Evolutionary conservation across 805 yeast genomes (phyloP).

Genomic region (Teunomyces gatunensis): DNA sequence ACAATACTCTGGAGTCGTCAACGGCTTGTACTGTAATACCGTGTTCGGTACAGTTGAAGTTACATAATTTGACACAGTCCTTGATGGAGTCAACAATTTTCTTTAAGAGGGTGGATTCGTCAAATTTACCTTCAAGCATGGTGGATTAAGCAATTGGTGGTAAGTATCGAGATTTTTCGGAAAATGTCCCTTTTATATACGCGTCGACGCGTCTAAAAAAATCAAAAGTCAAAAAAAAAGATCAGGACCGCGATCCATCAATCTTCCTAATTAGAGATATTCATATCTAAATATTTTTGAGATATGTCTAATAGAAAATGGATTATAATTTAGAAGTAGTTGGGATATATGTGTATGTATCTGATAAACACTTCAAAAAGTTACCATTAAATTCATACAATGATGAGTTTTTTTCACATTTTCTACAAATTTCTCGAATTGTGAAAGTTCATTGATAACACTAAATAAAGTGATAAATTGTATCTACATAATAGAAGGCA

Average conservation of each 20-base stretch:
- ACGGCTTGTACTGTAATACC: conserved; percentile 97
- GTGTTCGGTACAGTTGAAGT: conserved; percentile 92
- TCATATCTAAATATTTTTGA: no score
- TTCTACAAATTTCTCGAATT: neutral
- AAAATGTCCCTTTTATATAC: neutral
- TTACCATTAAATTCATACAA: no score
- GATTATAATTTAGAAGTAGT: no score
- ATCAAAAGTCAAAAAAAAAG: neutral
- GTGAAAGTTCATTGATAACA: neutral
- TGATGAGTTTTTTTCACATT: no score
- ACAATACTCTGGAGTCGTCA: conserved; percentile 92
- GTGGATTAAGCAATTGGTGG: conserved; percentile 1
- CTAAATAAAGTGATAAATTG: neutral
- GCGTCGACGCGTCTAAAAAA: neutral
- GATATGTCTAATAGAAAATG: no score
- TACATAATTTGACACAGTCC: conserved; percentile 92
- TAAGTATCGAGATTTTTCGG: neutral
- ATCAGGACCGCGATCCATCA: neutral
- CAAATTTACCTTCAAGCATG: conserved; percentile 97
- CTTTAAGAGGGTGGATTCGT: conserved; percentile 87
- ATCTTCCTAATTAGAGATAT: no score
- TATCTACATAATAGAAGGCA: neutral
- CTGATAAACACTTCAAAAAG: no score
- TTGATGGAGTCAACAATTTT: conserved; percentile 91
- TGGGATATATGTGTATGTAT: no score